Evolutionary conservation across 768 basidiomycete genomes (phyloP).

Genomic region (Roridomyces roridus): DNA sequence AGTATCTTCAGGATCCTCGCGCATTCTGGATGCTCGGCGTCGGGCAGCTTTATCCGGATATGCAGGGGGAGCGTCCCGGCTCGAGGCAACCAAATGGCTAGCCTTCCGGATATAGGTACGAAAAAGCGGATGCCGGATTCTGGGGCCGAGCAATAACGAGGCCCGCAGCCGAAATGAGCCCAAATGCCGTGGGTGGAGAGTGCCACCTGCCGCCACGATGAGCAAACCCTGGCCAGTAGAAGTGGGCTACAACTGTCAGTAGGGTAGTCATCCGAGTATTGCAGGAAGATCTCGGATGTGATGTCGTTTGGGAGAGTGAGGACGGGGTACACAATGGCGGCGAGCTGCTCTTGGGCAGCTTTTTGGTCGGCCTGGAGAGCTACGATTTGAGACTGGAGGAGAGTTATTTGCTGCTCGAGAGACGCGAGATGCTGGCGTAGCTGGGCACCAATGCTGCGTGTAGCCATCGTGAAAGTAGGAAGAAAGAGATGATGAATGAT

Average conservation of each 20-base stretch:
- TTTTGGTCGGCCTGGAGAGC: no score
- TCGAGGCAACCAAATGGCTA: neutral
- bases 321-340: no score
- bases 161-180: neutral
- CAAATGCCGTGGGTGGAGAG: conserved; percentile 1
- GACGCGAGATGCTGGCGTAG: no score
- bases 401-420: no score
- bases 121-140: neutral
- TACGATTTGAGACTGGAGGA: no score
- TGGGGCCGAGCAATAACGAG: neutral
- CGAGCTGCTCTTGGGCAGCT: no score
- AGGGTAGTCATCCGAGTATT: neutral
- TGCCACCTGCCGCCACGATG: neutral
- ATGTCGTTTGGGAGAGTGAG: neutral
- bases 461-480: no score
- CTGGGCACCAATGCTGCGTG: no score
- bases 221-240: conserved; percentile 1
- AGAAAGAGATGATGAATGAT: no score
- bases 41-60: neutral
- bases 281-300: neutral
- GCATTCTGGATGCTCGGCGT: neutral
- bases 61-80: neutral
- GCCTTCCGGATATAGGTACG: neutral
- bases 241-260: neutral
- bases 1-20: neutral